Evolutionary conservation across 306 rosid genomes (phyloP).

Genomic region (Quercus robur): DNA sequence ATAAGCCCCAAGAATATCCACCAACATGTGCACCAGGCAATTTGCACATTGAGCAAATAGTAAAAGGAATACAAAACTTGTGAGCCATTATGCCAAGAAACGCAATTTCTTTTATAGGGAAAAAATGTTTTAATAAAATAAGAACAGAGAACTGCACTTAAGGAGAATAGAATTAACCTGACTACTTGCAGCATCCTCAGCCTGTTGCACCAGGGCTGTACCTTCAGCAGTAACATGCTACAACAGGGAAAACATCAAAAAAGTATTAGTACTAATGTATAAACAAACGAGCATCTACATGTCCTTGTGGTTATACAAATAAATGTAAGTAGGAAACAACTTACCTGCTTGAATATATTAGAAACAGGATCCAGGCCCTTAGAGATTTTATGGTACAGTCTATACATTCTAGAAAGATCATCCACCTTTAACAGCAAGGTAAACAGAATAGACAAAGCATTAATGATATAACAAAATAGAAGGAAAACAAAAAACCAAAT

Average conservation of each 20-base stretch:
- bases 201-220: conserved; percentile 64
- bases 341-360: conserved; percentile 74
- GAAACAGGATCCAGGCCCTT: conserved; percentile 79
- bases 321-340: conserved; percentile 3
- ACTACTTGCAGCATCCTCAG: conserved; percentile 67
- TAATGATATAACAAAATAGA: background rate
- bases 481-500: no score
- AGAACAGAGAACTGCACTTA: background rate
- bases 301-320: background rate
- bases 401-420: conserved; percentile 81
- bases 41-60: background rate
- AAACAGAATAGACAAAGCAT: background rate
- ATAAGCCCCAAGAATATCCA: background rate
- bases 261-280: background rate
- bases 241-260: conserved; percentile 23
- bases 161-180: conserved; percentile 32
- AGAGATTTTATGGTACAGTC: conserved; percentile 66
- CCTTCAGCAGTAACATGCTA: conserved; percentile 86
- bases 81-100: background rate
- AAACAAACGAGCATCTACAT: background rate
- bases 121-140: no score
- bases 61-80: background rate
- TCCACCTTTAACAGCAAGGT: conserved; percentile 53
- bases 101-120: no score
- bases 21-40: background rate